Conservation (phyloP, 495 filamentous ascomycete genomes). For the Paragyromitra xinjiangensis region DNA sequence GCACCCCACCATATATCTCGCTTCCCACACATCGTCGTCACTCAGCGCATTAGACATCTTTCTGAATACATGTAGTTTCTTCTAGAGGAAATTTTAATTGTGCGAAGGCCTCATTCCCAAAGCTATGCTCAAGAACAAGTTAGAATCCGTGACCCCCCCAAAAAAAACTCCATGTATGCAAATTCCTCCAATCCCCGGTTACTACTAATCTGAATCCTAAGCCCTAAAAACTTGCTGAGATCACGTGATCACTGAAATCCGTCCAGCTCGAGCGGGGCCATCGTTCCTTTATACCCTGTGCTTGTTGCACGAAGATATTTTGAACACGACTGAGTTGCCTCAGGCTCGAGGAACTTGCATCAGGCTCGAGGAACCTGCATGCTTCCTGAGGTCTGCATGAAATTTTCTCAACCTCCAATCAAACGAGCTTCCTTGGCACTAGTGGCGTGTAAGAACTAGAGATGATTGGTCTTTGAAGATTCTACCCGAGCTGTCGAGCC, state of each 20-base stretch:
- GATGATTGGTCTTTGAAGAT: neutral
- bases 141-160: too few species aligned
- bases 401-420: constrained; percentile 13
- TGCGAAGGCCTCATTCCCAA: too few species aligned
- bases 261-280: neutral
- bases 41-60: too few species aligned
- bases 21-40: neutral
- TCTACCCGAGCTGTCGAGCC: constrained; percentile 24
- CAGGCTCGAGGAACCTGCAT: neutral
- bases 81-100: too few species aligned
- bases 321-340: constrained; percentile 33
- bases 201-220: constrained; percentile 3
- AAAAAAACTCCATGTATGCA: neutral
- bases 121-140: too few species aligned
- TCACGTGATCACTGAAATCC: constrained; percentile 28
- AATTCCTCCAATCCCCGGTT: neutral
- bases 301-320: constrained; percentile 37
- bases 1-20: constrained; percentile 6
- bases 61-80: too few species aligned
- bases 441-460: neutral
- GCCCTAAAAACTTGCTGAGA: constrained; percentile 13
- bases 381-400: constrained; percentile 5
- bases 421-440: neutral
- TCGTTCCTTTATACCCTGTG: constrained; percentile 36
- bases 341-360: constrained; percentile 41